Evolutionary conservation across 2,329 filamentous ascomycete genomes (phyloP).

Genomic region (Ophiosphaerella herpotricha): DNA sequence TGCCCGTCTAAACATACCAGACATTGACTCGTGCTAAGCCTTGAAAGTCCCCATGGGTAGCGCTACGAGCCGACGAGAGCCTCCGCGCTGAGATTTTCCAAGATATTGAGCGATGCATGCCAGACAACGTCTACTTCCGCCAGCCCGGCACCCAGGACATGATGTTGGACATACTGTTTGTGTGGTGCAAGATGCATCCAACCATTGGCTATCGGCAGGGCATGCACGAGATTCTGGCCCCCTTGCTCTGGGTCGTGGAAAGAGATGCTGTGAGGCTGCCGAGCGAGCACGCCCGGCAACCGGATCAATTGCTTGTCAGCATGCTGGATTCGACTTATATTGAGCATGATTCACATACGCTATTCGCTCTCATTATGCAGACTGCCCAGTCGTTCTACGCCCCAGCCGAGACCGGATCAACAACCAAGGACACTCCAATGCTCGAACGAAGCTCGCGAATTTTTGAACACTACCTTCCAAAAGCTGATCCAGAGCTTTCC

Average conservation of each 20-base stretch:
- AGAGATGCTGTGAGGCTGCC: conserved; percentile 71
- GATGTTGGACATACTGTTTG: conserved; percentile 86
- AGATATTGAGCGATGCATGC: conserved; percentile 88
- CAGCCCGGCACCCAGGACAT: conserved; percentile 76
- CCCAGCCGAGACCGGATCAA: conserved; percentile 52
- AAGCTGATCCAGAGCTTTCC: conserved; percentile 81
- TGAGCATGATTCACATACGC: conserved; percentile 86
- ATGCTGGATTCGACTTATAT: conserved; percentile 74
- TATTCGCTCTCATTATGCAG: conserved; percentile 89
- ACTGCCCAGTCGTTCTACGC: conserved; percentile 87
- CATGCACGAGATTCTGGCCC: conserved; percentile 95
- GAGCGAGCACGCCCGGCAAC: conserved; percentile 27
- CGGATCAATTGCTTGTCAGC: conserved; percentile 34
- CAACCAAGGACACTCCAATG: conserved; percentile 65
- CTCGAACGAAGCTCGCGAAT: conserved; percentile 85
- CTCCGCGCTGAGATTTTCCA: conserved; percentile 88
- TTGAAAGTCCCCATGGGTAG: conserved; percentile 84
- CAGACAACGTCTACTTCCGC: conserved; percentile 89
- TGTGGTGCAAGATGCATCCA: conserved; percentile 92
- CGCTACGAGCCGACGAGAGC: conserved; percentile 80
- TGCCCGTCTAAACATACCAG: conserved; percentile 25
- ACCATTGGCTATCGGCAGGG: conserved; percentile 92
- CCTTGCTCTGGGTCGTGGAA: conserved; percentile 82
- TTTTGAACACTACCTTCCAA: conserved; percentile 78
- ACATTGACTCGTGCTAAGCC: conserved; percentile 55